Evolutionary conservation across 176 grass and related monocot species (phyloP).

Genomic region (Tuctoria greenei): DNA sequence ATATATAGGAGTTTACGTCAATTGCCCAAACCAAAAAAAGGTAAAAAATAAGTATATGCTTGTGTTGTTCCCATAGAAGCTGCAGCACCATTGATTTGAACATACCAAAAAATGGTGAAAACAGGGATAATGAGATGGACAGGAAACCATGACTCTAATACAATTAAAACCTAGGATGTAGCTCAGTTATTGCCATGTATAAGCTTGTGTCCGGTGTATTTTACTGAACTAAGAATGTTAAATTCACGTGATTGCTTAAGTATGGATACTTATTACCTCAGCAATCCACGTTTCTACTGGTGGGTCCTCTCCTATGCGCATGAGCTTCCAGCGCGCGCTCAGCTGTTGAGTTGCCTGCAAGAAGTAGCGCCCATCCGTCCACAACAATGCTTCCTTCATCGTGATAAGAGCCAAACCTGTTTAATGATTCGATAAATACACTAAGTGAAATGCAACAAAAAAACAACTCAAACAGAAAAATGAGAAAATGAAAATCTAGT

Average conservation of each 20-base stretch:
- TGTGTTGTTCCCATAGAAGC: background rate
- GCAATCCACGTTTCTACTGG: constrained; percentile 74
- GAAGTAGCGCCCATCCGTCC: constrained; percentile 98
- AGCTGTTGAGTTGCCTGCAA: constrained; percentile 83
- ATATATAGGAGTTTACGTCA: background rate
- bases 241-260: background rate
- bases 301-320: constrained; percentile 96
- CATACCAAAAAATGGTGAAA: background rate
- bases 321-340: constrained; percentile 71
- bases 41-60: background rate
- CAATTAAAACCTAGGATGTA: constrained; percentile 19
- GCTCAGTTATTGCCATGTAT: background rate
- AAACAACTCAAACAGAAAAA: background rate
- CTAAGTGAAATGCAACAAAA: background rate
- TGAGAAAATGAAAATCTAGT: constrained; percentile 13
- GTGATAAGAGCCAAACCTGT: constrained; percentile 96
- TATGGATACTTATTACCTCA: constrained; percentile 61
- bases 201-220: background rate
- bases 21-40: background rate
- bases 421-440: constrained; percentile 4
- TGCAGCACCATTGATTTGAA: background rate
- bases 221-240: background rate
- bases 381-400: constrained; percentile 77
- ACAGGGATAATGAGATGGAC: background rate
- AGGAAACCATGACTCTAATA: constrained; percentile 5